Conservation (phyloP, 163 green algal genomes). For the Chlamydomonas reinhardtii region DNA sequence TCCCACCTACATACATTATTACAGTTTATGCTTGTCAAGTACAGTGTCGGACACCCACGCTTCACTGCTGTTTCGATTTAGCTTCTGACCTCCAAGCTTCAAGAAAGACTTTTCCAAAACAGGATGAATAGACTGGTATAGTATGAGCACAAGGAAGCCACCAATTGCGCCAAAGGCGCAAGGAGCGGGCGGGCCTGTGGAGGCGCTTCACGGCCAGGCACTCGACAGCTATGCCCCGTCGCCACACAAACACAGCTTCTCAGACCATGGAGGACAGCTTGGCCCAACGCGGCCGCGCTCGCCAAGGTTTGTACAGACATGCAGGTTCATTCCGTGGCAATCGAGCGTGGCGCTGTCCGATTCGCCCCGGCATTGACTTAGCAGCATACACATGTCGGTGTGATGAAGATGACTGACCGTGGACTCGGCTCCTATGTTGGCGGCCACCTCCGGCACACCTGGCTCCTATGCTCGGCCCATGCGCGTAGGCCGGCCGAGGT, state of each 20-base stretch:
- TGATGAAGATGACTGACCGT: neutral
- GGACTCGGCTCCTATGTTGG: no score
- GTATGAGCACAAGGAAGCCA: neutral
- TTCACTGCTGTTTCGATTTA: no score
- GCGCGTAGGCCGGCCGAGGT: slow-evolving; percentile 27
- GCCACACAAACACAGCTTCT: neutral
- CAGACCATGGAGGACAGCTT: slow-evolving; percentile 8
- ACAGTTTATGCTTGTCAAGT: no score
- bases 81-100: no score
- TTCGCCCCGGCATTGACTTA: neutral
- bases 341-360: neutral
- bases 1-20: no score
- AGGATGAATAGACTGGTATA: neutral
- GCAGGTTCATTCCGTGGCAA: neutral
- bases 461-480: no score
- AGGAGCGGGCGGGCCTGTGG: neutral
- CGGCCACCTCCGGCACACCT: no score
- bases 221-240: neutral
- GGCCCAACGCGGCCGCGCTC: slow-evolving; percentile 17
- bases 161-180: neutral
- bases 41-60: no score
- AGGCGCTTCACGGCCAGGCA: neutral
- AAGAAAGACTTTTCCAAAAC: no score
- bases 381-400: neutral
- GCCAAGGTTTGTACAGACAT: slow-evolving; percentile 3